Percentiles rank a stretch among this genome's conserved stretches.
phyloP scores from a whole-genome alignment of 1,139 yeast species.

The Yamadazyma kanchanaburiensis region DNA sequence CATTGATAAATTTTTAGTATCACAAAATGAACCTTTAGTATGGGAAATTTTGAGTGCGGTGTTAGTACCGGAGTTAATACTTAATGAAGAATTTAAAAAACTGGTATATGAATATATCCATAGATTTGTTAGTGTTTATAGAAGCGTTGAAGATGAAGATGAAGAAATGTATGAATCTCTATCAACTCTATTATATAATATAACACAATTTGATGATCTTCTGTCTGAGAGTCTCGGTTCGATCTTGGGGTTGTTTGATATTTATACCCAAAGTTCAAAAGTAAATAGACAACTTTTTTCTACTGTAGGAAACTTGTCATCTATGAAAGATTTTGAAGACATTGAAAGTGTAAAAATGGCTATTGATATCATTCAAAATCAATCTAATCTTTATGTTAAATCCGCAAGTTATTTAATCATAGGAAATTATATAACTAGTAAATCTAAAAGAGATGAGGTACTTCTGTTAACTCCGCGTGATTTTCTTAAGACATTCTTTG shows the following conservation, averaged over 20 bases:
- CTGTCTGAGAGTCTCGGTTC: conserved; percentile 4
- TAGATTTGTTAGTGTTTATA: conserved; percentile 4
- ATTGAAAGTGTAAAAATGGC: conserved; percentile 9
- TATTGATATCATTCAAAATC: conserved; percentile 2
- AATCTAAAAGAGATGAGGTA: conserved; percentile 16
- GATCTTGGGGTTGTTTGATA: conserved; percentile 8
- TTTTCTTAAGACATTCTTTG: conserved; percentile 21
- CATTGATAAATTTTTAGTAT: conserved; percentile 6
- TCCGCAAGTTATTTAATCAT: conserved; percentile 29
- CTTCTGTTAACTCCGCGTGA: conserved; percentile 9
- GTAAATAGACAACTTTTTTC: conserved; percentile 31
- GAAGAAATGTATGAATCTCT: conserved; percentile 11
- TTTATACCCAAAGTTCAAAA: conserved; percentile 3
- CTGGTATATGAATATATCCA: conserved; percentile 5
- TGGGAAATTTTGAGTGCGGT: conserved; percentile 11
- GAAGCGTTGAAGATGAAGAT: conserved; percentile 1
- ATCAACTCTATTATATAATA: conserved; percentile 14
- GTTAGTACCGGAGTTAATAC: conserved; percentile 9
- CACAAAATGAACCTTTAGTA: conserved; percentile 1
- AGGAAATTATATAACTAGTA: conserved; percentile 32
- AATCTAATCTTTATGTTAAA: conserved; percentile 23
- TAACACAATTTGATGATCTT: conserved; percentile 18
- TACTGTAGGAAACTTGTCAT: conserved; percentile 33
- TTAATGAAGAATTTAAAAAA: conserved; percentile 7
- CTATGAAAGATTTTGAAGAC: conserved; percentile 20